A percentile compares a stretch with the other conserved stretches of the same genome.
These are phyloP conservation scores for Coniferiporia weirii DNA, from an alignment of 1,284 basidiomycete species.

Conservation along the genomic window DNA sequence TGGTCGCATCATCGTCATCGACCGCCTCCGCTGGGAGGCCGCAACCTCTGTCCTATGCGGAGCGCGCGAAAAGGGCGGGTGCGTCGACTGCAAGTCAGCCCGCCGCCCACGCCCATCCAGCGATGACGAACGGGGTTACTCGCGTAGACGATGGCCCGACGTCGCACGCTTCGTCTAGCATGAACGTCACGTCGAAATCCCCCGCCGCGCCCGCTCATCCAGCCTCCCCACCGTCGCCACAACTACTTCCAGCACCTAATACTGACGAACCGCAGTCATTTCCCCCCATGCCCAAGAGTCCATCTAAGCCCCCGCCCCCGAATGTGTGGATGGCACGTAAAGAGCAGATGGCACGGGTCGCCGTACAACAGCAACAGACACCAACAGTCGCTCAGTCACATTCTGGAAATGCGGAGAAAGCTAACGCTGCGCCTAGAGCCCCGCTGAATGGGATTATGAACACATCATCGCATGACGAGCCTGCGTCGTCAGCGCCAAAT, in stretches of 20 bases:
- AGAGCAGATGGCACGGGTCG: conserved; percentile 38
- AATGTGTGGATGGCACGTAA: conserved; percentile 50
- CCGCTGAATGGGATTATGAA: conserved; percentile 13
- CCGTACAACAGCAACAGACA: conserved; percentile 2
- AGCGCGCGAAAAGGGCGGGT: conserved; percentile 48
- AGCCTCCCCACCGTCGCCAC: conserved; percentile 20
- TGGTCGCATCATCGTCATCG: conserved; percentile 12
- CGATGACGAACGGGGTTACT: conserved; percentile 17
- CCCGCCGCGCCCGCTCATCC: conserved; percentile 10
- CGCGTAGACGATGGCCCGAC: conserved; percentile 12
- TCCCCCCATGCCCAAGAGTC: conserved; percentile 10
- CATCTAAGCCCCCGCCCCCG: conserved; percentile 27
- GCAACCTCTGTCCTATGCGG: conserved; percentile 51
- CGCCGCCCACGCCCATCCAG: conserved; percentile 13
- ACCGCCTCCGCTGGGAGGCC: conserved; percentile 23
- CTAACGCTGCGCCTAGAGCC: conserved; percentile 13
- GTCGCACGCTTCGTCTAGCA: conserved; percentile 21
- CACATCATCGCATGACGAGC: neutral
- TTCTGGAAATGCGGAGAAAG: neutral
- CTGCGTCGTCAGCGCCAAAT: neutral
- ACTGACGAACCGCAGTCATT: neutral
- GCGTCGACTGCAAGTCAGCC: conserved; percentile 15
- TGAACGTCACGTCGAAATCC: conserved; percentile 12
- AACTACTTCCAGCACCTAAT: conserved; percentile 15
- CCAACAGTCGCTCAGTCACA: neutral